Percentiles rank a stretch among this genome's conserved stretches.
Conservation (phyloP, 768 basidiomycete species). For the Leccinellum luteum region DNA sequence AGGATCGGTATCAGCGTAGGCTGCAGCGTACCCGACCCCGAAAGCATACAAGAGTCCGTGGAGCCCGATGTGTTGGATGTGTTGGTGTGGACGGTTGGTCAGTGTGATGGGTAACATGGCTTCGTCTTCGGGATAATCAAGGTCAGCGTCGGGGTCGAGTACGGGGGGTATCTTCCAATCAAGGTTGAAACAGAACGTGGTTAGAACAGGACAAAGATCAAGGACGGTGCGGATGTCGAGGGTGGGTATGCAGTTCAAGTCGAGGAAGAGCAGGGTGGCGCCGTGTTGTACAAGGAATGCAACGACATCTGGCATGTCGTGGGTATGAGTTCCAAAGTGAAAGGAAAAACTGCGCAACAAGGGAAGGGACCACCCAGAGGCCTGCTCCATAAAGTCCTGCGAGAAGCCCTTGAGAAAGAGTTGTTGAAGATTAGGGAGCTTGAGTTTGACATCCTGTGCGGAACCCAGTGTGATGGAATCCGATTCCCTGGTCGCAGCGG, state of each 20-base stretch:
- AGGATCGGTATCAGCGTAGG: conserved; percentile 40
- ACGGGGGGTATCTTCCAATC: conserved; percentile 59
- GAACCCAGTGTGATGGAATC: conserved; percentile 58
- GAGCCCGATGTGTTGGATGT: conserved; percentile 61
- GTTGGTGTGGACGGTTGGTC: conserved; percentile 51
- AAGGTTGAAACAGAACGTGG: conserved; percentile 67
- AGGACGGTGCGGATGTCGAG: conserved; percentile 60
- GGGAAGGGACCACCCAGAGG: conserved; percentile 63
- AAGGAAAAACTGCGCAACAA: conserved; percentile 56
- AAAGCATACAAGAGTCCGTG: conserved; percentile 71
- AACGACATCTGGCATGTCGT: conserved; percentile 56
- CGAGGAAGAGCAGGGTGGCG: conserved; percentile 55
- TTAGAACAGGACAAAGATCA: conserved; percentile 60
- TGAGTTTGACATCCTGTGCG: conserved; percentile 53
- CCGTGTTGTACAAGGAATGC: conserved; percentile 64
- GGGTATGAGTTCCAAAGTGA: conserved; percentile 36
- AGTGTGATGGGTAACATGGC: conserved; percentile 37
- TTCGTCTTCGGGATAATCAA: conserved; percentile 25
- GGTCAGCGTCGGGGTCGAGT: conserved; percentile 10
- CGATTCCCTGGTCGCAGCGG: conserved; percentile 26
- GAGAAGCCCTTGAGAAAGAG: conserved; percentile 60
- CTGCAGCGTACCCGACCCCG: conserved; percentile 55
- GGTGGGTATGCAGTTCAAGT: conserved; percentile 55
- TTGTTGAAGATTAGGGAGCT: conserved; percentile 55
- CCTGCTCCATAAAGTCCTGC: conserved; percentile 68